phyloP scores from a whole-genome alignment of 2,329 filamentous ascomycete species.

The Aspergillus tamarii region DNA sequence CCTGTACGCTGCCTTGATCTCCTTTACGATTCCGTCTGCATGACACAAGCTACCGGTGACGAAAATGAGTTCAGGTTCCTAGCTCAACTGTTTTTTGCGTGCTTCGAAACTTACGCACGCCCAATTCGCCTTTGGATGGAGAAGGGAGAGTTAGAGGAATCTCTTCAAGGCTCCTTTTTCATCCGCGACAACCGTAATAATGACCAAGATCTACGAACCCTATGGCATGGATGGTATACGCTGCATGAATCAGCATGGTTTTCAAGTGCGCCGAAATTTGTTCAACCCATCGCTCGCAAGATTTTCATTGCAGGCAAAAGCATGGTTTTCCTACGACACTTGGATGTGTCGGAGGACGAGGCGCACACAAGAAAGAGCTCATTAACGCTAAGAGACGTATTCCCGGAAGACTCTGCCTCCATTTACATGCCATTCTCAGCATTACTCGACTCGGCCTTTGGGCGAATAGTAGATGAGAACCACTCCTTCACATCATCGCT shows the following conservation, averaged over 20 bases:
- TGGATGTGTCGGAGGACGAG: conserved; percentile 53
- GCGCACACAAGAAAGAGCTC: conserved; percentile 40
- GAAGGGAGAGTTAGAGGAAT: conserved; percentile 65
- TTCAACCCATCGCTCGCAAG: conserved; percentile 68
- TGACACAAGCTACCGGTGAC: conserved; percentile 71
- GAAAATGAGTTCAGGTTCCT: conserved; percentile 64
- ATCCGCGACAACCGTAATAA: conserved; percentile 62
- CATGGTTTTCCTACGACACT: conserved; percentile 76
- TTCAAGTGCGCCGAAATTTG: conserved; percentile 73
- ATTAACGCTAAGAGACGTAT: conserved; percentile 34
- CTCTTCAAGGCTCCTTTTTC: conserved; percentile 74
- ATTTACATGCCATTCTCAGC: conserved; percentile 57
- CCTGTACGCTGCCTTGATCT: conserved; percentile 78
- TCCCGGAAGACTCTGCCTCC: conserved; percentile 43
- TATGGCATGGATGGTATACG: conserved; percentile 78
- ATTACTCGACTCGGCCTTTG: conserved; percentile 71
- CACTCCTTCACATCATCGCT: conserved; percentile 70
- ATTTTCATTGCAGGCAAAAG: conserved; percentile 91
- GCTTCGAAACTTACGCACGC: conserved; percentile 78
- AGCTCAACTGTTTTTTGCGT: conserved; percentile 74
- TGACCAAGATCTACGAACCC: conserved; percentile 60
- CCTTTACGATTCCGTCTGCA: conserved; percentile 70
- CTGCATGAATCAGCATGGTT: conserved; percentile 62
- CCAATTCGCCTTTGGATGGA: conserved; percentile 86
- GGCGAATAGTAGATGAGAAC: conserved; percentile 75